Evolutionary conservation across 148 eudicot genomes (phyloP), one percentile per base, ranked within the genome.

Genomic region (Drosera capensis): DNA sequence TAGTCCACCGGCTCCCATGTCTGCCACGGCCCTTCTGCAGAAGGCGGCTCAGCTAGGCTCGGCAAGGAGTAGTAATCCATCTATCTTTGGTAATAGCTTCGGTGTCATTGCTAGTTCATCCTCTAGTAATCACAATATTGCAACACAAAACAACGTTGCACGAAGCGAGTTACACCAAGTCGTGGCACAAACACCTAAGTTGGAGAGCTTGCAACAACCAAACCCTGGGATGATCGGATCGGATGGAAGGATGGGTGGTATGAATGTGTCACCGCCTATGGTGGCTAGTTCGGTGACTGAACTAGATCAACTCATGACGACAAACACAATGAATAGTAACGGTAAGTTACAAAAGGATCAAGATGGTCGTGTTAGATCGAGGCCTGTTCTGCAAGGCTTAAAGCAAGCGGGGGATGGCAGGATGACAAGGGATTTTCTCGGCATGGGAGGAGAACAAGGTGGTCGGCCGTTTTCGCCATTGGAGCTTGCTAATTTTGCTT

Each of bases 1-100:
- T 9, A 58, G 45, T 35, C 48, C 79, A 3, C 37, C 63, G 0
- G 51, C 65, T 6, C 82, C 90, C 1, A 86, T 84, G 97, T 84
- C 97, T 0, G 97, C 97, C 26, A 90, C 95, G 7, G 97, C 97
- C 0, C 78, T 90, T 3, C 65, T 90, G 2, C 95, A 84, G 43
- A 90, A 73, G 60, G 97, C 97, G 1, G 95, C 97, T 14, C 95
- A 78, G 24, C 69, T 90, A 60, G 97, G 97, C 0, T 80, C 93
- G 0, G 67, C 82, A 1, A 57, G 72, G 24, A 80, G 79, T 67
- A 74, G 57, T 48, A 60, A 71, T 14, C 46, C 75, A 0, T 58
- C 67, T 1, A 52, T 70, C 20, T 45, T 67, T 3, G 86, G 73
- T 0, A 65, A 71, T 44, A 66, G 61, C 14, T 52, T 70, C 11